Conservation (phyloP, 2,329 filamentous ascomycete species). For the Akanthomyces uredinophilus region DNA sequence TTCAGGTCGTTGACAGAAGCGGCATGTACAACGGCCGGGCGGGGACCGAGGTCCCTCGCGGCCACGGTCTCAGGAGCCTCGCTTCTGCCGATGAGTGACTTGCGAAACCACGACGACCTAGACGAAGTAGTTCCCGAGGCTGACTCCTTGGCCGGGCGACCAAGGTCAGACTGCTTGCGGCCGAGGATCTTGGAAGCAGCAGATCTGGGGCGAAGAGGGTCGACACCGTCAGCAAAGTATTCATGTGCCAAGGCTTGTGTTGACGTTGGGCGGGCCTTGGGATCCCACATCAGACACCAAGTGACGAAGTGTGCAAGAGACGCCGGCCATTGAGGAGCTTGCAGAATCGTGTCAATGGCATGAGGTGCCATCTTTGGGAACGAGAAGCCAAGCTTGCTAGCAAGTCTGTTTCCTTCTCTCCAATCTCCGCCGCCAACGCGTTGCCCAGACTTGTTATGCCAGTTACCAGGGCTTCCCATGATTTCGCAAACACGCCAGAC, state of each 20-base stretch:
- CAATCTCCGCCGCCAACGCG: slow-evolving; percentile 94
- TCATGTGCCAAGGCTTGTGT: slow-evolving; percentile 92
- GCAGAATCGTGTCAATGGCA: slow-evolving; percentile 89
- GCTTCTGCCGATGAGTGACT: slow-evolving; percentile 80
- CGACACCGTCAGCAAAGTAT: slow-evolving; percentile 87
- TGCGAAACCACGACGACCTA: slow-evolving; percentile 95
- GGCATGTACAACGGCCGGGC: slow-evolving; percentile 41
- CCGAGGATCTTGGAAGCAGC: slow-evolving; percentile 78
- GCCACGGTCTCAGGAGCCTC: slow-evolving; percentile 60
- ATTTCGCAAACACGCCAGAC: slow-evolving; percentile 99
- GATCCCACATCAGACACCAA: slow-evolving; percentile 99
- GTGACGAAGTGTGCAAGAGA: slow-evolving; percentile 90
- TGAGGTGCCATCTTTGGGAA: slow-evolving; percentile 99
- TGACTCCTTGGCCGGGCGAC: slow-evolving; percentile 59
- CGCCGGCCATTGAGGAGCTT: slow-evolving; percentile 83
- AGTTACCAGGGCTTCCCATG: slow-evolving; percentile 97
- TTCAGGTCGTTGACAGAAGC: slow-evolving; percentile 37
- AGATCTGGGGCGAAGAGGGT: slow-evolving; percentile 88
- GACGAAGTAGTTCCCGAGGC: slow-evolving; percentile 58
- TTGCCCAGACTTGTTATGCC: slow-evolving; percentile 87
- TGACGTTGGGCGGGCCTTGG: slow-evolving; percentile 84
- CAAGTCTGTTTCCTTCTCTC: slow-evolving; percentile 88
- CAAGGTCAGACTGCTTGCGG: slow-evolving; percentile 83
- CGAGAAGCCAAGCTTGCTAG: slow-evolving; percentile 94
- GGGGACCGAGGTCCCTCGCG: slow-evolving; percentile 43